These are phyloP conservation scores for Lunasporangiospora selenospora DNA, from an alignment of 192 early-diverging fungal genomes.

Conservation along the genomic window DNA sequence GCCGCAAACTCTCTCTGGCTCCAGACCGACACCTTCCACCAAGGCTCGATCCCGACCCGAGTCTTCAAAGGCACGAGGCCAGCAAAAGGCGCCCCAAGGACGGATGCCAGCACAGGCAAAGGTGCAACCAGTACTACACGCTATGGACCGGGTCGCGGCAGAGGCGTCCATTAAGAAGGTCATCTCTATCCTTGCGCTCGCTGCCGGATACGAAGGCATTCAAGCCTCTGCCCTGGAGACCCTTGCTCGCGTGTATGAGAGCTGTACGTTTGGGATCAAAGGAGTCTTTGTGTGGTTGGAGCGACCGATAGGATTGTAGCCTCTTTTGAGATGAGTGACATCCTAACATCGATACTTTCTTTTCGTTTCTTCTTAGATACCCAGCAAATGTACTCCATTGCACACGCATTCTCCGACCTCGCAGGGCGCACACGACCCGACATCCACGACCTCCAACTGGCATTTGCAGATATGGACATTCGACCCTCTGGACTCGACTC, in stretches of 20 bases:
- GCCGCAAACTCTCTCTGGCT: too few species aligned
- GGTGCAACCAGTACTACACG: slow-evolving; percentile 3
- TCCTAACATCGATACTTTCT: background rate
- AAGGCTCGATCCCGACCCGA: too few species aligned
- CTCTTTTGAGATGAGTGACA: too few species aligned
- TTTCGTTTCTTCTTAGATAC: slow-evolving; percentile 36
- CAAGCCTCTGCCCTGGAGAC: slow-evolving; percentile 44
- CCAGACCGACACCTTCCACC: too few species aligned
- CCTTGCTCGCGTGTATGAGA: slow-evolving; percentile 44
- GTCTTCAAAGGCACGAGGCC: too few species aligned
- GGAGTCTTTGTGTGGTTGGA: background rate
- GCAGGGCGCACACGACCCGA: slow-evolving; percentile 57
- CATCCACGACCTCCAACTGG: slow-evolving; percentile 55
- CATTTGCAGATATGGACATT: slow-evolving; percentile 50
- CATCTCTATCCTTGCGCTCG: slow-evolving; percentile 49
- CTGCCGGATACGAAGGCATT: slow-evolving; percentile 52
- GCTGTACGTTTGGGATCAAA: slow-evolving; percentile 36
- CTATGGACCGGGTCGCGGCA: slow-evolving; percentile 24
- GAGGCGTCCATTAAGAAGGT: slow-evolving; percentile 46
- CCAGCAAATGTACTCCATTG: slow-evolving; percentile 50
- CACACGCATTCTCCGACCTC: slow-evolving; percentile 59
- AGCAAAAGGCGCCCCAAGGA: too few species aligned
- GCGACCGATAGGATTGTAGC: background rate
- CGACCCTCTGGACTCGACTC: slow-evolving; percentile 40
- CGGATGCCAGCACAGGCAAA: too few species aligned